Evolutionary conservation across 2,329 filamentous ascomycete genomes (phyloP), one percentile per base, ranked within the genome.

Genomic region (Exophiala spinifera): DNA sequence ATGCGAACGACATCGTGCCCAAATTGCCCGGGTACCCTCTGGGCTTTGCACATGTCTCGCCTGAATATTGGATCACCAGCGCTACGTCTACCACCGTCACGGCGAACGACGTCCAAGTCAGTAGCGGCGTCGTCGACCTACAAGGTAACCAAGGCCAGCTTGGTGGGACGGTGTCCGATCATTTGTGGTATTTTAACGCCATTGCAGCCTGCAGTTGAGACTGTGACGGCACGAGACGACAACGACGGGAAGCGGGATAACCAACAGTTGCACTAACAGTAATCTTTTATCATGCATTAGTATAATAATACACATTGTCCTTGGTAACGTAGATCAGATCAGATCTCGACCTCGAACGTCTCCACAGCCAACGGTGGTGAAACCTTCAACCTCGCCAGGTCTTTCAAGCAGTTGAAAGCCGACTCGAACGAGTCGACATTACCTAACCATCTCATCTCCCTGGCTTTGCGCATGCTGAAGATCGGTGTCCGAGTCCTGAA

Each of bases 11-110:
- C 45, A 61, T 69, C 10, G 69, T 74, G 2, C 72, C 72, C 23
- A 68, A 69, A 17, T 48, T 74, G 13, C 72, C 72, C 0, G 69
- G 70, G 1, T 60, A 61, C n/a, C 19, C 36, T 4, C 44, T 63
- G 2, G 69, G 69, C 1, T 74, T 64, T 51, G 64, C 62, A 17
- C 71, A 74, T 45, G 58, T 65, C n/a, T 70, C 67, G 21, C 71
- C 71, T 0, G 71, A 74, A 57, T 74, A 71, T 55, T 74, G 70
- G 70, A 70, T 74, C 47, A 71, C 67, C 10, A 67, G 65, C 19
- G 64, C 57, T 4, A 61, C 65, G 37, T 45, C 61, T n/a, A 63
- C 48, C 17, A 50, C 63, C 1, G 69, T 71, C 36, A 67, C 63
- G n/a, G 57, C 65, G 2, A 56, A 60, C 5, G 67, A 71, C 51